phyloP scores from a whole-genome alignment of 495 filamentous ascomycete species.

The Sporormia fimetaria region DNA sequence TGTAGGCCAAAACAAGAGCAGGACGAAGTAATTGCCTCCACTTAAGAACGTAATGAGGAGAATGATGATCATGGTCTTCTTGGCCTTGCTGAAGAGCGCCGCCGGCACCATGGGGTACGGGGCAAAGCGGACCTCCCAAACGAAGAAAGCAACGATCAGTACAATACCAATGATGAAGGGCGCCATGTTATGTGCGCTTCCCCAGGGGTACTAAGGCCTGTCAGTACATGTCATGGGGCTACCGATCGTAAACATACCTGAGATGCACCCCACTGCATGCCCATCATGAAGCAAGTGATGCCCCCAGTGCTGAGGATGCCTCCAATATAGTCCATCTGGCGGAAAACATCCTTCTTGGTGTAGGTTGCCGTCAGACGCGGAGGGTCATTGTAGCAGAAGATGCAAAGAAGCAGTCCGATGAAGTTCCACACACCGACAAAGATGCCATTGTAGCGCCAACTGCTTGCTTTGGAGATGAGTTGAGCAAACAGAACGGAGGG shows the following conservation, averaged over 20 bases:
- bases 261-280: too few relatives aligned
- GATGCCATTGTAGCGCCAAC: slow-evolving; percentile 55
- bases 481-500: slow-evolving; percentile 61
- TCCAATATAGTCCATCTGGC: too few relatives aligned
- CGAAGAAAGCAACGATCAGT: slow-evolving; percentile 43
- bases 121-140: slow-evolving; percentile 53
- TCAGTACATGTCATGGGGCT: slow-evolving; percentile 32
- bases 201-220: slow-evolving; percentile 55
- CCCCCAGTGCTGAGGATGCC: too few relatives aligned
- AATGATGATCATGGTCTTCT: slow-evolving; percentile 40
- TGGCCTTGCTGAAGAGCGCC: slow-evolving; percentile 48
- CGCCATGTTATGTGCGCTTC: slow-evolving; percentile 46
- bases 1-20: slow-evolving; percentile 63
- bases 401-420: slow-evolving; percentile 48
- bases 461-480: slow-evolving; percentile 47
- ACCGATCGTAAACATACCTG: too few relatives aligned
- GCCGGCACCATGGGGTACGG: slow-evolving; percentile 56
- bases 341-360: not conserved
- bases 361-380: slow-evolving; percentile 41
- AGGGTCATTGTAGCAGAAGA: slow-evolving; percentile 58
- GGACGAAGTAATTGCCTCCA: slow-evolving; percentile 65
- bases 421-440: slow-evolving; percentile 52
- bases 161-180: slow-evolving; percentile 47
- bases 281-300: too few relatives aligned
- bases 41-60: slow-evolving; percentile 63